phyloP scores from a whole-genome alignment of 2,329 filamentous ascomycete species.

The Botrytis elliptica region DNA sequence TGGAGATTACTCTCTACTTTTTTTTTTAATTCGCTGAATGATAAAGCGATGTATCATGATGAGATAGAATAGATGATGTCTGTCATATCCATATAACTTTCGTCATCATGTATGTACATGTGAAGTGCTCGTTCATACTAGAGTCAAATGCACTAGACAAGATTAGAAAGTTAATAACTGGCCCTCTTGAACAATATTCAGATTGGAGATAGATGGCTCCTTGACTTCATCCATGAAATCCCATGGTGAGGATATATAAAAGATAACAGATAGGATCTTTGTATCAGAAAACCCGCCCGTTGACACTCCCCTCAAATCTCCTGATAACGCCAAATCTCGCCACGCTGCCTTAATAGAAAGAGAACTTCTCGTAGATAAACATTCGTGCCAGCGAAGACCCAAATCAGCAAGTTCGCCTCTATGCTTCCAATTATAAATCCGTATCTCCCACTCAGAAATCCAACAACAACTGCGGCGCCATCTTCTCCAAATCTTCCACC shows the following conservation, averaged over 20 bases:
- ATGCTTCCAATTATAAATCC: neutral
- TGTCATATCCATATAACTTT: neutral
- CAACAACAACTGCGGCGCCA: slow-evolving; percentile 79
- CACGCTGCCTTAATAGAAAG: neutral
- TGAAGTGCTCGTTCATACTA: neutral
- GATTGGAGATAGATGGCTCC: neutral
- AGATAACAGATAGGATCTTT: neutral
- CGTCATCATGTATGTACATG: neutral
- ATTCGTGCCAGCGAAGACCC: neutral
- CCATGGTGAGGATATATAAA: neutral
- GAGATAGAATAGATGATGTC: neutral
- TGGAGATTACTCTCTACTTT: neutral
- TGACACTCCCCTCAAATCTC: neutral
- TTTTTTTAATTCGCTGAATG: neutral
- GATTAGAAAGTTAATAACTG: too few relatives aligned
- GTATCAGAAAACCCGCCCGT: neutral
- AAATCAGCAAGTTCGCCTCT: too few relatives aligned
- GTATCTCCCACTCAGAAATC: slow-evolving; percentile 62
- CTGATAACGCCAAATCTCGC: neutral
- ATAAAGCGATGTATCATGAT: neutral
- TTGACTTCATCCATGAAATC: neutral
- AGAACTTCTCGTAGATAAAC: accelerated
- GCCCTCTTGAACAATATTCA: neutral
- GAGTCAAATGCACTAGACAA: too few relatives aligned
- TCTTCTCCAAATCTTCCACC: slow-evolving; percentile 86